Base-by-base conservation (phyloP, 371 early-diverging fungal genomes). In the Mortierella sp. region DNA sequence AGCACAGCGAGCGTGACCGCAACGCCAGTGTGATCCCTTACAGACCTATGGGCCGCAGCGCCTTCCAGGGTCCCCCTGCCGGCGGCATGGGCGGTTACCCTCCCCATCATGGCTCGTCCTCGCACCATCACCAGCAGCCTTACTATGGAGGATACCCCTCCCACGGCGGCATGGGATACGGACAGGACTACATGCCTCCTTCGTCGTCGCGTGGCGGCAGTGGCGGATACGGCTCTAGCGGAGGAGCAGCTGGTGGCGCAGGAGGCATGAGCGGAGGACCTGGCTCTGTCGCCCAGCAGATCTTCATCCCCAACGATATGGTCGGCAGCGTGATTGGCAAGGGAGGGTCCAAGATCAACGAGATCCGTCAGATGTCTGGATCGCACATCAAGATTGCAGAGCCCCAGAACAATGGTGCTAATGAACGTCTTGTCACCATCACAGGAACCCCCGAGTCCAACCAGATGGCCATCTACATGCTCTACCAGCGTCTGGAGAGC, bases 321-420 rank as follows among this genome's bases (percentile, higher is more conserved):
- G 96, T 96, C 38, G 97, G 97, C 13, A 93, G 94, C 73, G 93
- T 97, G 71, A 97, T 97, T 88, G 97, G 97, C 80, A 96, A 96
- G 84, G 94, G 94, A 2, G 97, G 97, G n/a, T 90, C 90, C 48
- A 95, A 94, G 87, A 97, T 97, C 84, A 96, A 96, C 81, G 96
- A 96, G 79, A 95, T 97, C 57, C 92, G 97, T 73, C 91, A 93
- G 54, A 78, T 92, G 71, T 94, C 95, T 71, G 96, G 97, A 34
- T 94, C 95, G 73, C 93, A 95, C 79, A 95, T 97, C 89, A 94
- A 94, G 83, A 94, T 95, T 80, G 93, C 92, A 14, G 95, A 95
- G 77, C 91, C 92, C 28, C 89, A 89, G 57, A 90, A 89, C 73
- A 83, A 84, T 54, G 90, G 91, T 70, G 84, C 89, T n/a, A 91